Conservation (phyloP, 176 grass and related monocot species). For the Hordeum marinum region DNA sequence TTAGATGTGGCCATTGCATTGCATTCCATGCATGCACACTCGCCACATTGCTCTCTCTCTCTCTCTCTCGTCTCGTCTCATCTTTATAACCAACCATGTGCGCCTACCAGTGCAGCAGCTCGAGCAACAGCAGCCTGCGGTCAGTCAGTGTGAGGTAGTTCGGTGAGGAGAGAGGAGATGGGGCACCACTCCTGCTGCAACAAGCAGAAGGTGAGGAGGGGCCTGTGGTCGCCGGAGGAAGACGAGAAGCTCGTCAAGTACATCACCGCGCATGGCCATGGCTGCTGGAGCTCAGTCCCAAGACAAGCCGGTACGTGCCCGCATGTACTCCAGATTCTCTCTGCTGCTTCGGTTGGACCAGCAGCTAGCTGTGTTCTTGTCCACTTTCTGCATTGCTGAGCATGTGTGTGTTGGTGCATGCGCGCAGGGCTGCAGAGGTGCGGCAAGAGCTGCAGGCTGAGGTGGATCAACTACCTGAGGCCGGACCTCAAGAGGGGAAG, state of each 20-base stretch:
- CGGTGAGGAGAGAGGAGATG: slow-evolving; percentile 36
- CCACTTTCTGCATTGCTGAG: background rate
- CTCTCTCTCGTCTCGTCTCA: background rate
- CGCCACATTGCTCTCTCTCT: background rate
- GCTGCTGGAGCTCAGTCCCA: slow-evolving; percentile 99
- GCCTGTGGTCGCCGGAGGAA: slow-evolving; percentile 97
- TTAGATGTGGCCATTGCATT: background rate
- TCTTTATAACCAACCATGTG: slow-evolving; percentile 52
- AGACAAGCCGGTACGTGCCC: slow-evolving; percentile 48
- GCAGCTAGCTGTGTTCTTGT: background rate
- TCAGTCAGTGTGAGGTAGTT: background rate
- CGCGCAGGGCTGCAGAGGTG: slow-evolving; percentile 81
- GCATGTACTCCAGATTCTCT: background rate
- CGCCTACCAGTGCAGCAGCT: too few relatives aligned
- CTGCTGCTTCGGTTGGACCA: background rate
- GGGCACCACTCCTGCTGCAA: slow-evolving; percentile 99
- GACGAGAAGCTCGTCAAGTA: slow-evolving; percentile 93
- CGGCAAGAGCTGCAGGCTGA: slow-evolving; percentile 97
- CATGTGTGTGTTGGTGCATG: background rate
- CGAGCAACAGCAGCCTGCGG: background rate
- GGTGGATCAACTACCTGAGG: slow-evolving; percentile 99
- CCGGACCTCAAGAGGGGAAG: slow-evolving; percentile 97
- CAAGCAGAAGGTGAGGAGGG: slow-evolving; percentile 97
- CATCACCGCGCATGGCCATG: slow-evolving; percentile 86
- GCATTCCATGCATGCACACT: slow-evolving; percentile 7